Conservation (phyloP, 306 rosid species). For the Malus sylvestris region DNA sequence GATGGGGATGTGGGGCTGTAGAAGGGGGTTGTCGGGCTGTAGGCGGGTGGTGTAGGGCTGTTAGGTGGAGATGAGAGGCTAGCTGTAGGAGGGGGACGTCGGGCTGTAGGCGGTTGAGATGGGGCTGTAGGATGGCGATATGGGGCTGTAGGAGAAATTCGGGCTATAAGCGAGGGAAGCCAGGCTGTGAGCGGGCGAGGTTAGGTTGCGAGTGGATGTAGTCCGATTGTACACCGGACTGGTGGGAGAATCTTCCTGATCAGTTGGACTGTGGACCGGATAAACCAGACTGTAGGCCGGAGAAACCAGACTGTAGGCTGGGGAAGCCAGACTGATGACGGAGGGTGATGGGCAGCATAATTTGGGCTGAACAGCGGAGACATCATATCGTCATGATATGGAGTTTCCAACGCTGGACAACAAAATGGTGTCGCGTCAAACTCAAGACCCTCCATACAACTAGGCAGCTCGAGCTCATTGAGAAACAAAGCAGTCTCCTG, state of each 20-base stretch:
- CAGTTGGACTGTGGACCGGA: constrained; percentile 74
- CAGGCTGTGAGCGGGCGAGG: constrained; percentile 70
- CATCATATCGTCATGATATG: constrained; percentile 88
- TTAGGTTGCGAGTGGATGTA: constrained; percentile 72
- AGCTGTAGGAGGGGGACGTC: too few species aligned
- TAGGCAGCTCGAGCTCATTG: constrained; percentile 89
- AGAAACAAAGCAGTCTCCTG: constrained; percentile 82
- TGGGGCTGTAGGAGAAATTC: too few species aligned
- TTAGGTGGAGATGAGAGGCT: too few species aligned
- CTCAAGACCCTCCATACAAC: constrained; percentile 90
- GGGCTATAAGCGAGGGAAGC: constrained; percentile 54
- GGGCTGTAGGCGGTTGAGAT: too few species aligned
- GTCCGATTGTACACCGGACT: constrained; percentile 67
- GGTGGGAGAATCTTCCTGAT: constrained; percentile 82
- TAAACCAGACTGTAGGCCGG: constrained; percentile 88
- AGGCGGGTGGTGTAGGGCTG: constrained; percentile 44
- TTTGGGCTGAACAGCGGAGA: constrained; percentile 90
- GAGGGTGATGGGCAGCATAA: constrained; percentile 83
- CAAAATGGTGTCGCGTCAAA: constrained; percentile 91
- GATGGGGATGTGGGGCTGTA: background rate
- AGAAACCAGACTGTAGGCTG: constrained; percentile 79
- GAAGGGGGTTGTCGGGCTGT: constrained; percentile 44
- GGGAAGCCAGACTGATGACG: constrained; percentile 78
- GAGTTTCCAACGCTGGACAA: constrained; percentile 80
- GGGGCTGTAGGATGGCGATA: too few species aligned